Percentiles rank a stretch among this genome's conserved stretches.
phyloP scores from a whole-genome alignment of 805 yeast genomes.

The Myxozyma neotropica region DNA sequence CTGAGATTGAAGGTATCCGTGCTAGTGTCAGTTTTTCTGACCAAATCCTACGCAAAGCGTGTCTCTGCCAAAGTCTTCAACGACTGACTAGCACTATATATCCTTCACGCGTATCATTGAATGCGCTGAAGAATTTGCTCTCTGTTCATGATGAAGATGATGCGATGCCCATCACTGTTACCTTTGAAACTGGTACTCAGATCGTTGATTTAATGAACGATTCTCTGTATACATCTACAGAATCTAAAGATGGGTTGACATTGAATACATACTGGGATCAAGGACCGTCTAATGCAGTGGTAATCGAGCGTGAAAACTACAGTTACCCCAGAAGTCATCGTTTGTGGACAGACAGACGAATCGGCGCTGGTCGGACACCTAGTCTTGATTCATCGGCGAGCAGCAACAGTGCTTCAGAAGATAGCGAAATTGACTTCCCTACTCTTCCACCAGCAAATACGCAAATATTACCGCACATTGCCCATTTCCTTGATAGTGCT shows the following conservation, averaged over 20 bases:
- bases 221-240: background rate
- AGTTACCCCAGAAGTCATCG: too few species aligned
- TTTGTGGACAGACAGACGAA: too few species aligned
- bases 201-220: background rate
- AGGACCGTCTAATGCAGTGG: background rate
- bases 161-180: constrained; percentile 2
- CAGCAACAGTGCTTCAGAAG: background rate
- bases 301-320: background rate
- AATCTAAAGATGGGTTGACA: too few species aligned
- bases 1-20: background rate
- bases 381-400: background rate
- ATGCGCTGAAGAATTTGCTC: background rate
- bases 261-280: background rate
- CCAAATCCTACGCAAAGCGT: background rate
- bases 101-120: constrained; percentile 5
- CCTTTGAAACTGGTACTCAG: constrained; percentile 7
- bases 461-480: too few species aligned
- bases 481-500: too few species aligned
- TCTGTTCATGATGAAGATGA: constrained; percentile 5
- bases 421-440: background rate
- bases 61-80: background rate
- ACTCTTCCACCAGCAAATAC: too few species aligned
- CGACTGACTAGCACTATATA: background rate
- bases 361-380: background rate
- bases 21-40: background rate